Conservation (phyloP, 345 rosid genomes). For the Toxicodendron radicans region DNA sequence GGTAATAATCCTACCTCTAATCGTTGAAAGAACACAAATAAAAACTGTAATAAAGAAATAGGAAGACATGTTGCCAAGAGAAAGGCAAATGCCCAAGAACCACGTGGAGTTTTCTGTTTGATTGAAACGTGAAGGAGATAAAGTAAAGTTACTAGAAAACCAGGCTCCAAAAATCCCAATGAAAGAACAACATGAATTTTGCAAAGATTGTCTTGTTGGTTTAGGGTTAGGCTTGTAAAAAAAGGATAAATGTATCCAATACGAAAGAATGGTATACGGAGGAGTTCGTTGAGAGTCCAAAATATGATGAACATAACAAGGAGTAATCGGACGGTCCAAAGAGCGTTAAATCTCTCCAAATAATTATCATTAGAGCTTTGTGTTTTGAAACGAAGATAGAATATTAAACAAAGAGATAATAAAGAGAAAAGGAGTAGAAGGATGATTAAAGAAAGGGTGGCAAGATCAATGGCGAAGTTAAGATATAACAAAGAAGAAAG, state of each 20-base stretch:
- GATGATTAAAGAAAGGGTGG: conserved; percentile 32
- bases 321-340: conserved; percentile 61
- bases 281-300: conserved; percentile 47
- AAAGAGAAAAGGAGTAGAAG: conserved; percentile 44
- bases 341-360: conserved; percentile 52
- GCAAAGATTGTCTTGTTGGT: conserved; percentile 37
- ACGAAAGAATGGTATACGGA: conserved; percentile 47
- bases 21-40: conserved; percentile 26
- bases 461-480: conserved; percentile 38
- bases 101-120: conserved; percentile 35
- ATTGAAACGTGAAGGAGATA: conserved; percentile 58
- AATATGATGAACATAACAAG: conserved; percentile 45
- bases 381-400: conserved; percentile 49
- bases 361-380: conserved; percentile 26
- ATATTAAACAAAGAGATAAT: conserved; percentile 44
- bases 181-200: conserved; percentile 48
- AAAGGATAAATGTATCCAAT: conserved; percentile 21
- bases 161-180: conserved; percentile 60
- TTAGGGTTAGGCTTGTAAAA: conserved; percentile 19
- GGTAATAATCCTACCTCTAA: conserved; percentile 16
- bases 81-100: conserved; percentile 36
- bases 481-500: conserved; percentile 26
- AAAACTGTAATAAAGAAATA: conserved; percentile 35
- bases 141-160: conserved; percentile 52
- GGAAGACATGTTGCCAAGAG: conserved; percentile 51